Percentiles rank a stretch among this genome's conserved stretches.
phyloP scores from a whole-genome alignment of 1,139 yeast genomes.

The Blastobotrys serpentis region DNA sequence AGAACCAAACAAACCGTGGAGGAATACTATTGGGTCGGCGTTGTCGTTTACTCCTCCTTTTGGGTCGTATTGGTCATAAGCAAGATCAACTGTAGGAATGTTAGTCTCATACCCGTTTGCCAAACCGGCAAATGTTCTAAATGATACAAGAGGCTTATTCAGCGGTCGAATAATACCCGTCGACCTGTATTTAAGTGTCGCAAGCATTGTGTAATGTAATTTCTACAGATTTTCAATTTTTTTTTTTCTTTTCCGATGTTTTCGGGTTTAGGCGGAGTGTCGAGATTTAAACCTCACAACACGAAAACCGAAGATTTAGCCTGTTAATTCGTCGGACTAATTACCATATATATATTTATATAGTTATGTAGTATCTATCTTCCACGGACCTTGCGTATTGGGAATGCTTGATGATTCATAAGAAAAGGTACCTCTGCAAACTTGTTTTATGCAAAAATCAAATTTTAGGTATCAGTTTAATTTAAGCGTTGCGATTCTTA shows the following conservation, averaged over 20 bases:
- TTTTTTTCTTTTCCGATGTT: neutral
- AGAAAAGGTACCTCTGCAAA: no score
- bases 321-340: no score
- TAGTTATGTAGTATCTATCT: no score
- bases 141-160: neutral
- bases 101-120: slow-evolving; percentile 20
- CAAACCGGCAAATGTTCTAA: neutral
- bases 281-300: neutral
- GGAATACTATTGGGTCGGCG: slow-evolving; percentile 59
- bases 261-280: neutral
- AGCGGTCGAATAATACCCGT: neutral
- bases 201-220: neutral
- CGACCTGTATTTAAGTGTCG: neutral
- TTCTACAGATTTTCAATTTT: neutral
- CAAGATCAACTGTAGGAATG: slow-evolving; percentile 47
- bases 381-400: no score
- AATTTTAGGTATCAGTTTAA: no score
- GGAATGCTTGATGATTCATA: no score
- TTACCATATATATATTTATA: no score
- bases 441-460: no score
- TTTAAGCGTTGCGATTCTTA: no score
- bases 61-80: slow-evolving; percentile 44
- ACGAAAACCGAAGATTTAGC: no score
- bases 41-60: slow-evolving; percentile 19
- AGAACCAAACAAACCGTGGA: slow-evolving; percentile 91